These are phyloP conservation scores for Candida awuae DNA, from an alignment of 805 yeast species.

Conservation along the genomic window DNA sequence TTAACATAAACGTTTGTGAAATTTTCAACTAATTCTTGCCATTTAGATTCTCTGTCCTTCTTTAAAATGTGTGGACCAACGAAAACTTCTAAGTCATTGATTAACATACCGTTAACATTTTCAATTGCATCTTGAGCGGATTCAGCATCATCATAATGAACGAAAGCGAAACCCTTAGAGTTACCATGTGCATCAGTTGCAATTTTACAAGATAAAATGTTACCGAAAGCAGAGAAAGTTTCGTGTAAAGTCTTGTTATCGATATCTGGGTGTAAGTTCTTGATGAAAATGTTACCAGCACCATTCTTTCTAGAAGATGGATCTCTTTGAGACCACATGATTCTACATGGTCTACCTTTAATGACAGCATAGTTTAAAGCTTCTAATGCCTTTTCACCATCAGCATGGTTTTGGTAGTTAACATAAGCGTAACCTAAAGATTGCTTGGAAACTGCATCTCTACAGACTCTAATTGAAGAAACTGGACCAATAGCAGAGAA, in stretches of 20 bases:
- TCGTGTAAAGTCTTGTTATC: conserved; percentile 98
- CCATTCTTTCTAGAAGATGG: conserved; percentile 93
- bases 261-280: conserved; percentile 96
- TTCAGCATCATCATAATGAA: conserved; percentile 89
- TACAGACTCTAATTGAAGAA: conserved; percentile 95
- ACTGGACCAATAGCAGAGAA: conserved; percentile 94
- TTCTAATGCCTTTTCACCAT: conserved; percentile 90
- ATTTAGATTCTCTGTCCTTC: conserved; percentile 89
- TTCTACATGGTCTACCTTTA: conserved; percentile 95
- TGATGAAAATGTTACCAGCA: conserved; percentile 93
- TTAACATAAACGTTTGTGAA: conserved; percentile 95
- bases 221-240: conserved; percentile 95
- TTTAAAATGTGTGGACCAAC: conserved; percentile 92
- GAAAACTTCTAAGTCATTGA: conserved; percentile 91
- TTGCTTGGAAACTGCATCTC: conserved; percentile 95
- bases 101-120: conserved; percentile 95
- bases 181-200: conserved; percentile 88
- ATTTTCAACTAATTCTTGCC: conserved; percentile 83
- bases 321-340: conserved; percentile 99
- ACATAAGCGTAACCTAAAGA: conserved; percentile 98
- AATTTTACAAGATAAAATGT: conserved; percentile 91
- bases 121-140: conserved; percentile 93
- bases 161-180: conserved; percentile 95
- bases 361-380: conserved; percentile 90
- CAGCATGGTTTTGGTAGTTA: conserved; percentile 81